A percentile compares a stretch with the other conserved stretches of the same genome.
phyloP scores from a whole-genome alignment of 257 asterid genomes.

The Gardenia jasminoides region DNA sequence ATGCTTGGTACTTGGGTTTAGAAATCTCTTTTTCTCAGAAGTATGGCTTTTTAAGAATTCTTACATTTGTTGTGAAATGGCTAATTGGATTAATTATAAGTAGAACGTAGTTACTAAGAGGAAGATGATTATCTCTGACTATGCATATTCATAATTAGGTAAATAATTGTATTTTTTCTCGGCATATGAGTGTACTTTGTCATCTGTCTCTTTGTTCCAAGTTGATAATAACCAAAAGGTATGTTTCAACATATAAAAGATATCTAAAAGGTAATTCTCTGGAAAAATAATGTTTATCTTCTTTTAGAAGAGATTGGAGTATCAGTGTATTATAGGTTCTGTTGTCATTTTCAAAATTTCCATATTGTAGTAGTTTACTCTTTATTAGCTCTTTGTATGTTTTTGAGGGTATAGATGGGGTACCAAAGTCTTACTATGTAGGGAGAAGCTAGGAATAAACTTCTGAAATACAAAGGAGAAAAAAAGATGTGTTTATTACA shows the following conservation, averaged over 20 bases:
- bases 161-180: not conserved
- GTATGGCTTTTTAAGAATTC: not conserved
- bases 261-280: not conserved
- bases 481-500: not conserved
- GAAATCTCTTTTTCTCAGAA: not conserved
- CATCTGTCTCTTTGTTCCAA: not conserved
- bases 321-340: not conserved
- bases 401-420: not conserved
- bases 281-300: not conserved
- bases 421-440: not conserved
- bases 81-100: not conserved
- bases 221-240: not conserved
- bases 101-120: not conserved
- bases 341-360: too few relatives aligned
- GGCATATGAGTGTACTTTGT: not conserved
- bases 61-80: not conserved
- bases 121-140: not conserved
- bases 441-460: not conserved
- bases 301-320: not conserved
- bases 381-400: not conserved
- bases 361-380: not conserved
- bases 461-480: not conserved
- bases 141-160: not conserved
- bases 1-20: not conserved
- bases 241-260: not conserved